These are phyloP conservation scores for Dendrothele bispora DNA, from an alignment of 768 basidiomycete genomes.

Conservation along the genomic window DNA sequence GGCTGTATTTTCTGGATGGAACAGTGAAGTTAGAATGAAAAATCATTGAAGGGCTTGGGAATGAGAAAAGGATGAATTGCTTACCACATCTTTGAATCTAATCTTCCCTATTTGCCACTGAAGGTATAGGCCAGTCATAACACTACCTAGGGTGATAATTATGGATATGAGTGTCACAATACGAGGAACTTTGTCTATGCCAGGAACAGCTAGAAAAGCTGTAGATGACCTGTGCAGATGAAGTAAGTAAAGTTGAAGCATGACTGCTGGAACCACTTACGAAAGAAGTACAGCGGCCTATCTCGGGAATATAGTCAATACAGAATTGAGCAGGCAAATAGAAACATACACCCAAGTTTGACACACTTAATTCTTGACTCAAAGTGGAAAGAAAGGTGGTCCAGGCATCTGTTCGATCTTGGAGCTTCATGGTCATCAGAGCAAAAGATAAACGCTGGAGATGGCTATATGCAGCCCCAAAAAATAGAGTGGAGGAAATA, in stretches of 20 bases:
- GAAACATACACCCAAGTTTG: not conserved
- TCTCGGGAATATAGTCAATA: not conserved
- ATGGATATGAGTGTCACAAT: constrained; percentile 4
- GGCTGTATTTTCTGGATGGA: not conserved
- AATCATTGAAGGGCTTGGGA: too few species aligned
- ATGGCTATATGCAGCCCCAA: not conserved
- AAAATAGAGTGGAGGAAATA: not conserved
- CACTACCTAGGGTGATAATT: constrained; percentile 6
- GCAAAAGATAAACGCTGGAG: not conserved
- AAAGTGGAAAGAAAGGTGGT: not conserved
- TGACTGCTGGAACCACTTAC: not conserved
- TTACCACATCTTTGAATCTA: not conserved
- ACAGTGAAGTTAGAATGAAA: not conserved
- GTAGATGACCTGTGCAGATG: constrained; percentile 1
- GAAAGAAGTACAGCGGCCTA: constrained; percentile 8
- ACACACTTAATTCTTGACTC: not conserved
- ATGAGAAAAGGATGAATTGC: not conserved
- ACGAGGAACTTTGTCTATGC: not conserved
- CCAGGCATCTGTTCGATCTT: not conserved
- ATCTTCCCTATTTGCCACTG: constrained; percentile 3
- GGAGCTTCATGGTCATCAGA: not conserved
- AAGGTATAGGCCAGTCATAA: constrained; percentile 8
- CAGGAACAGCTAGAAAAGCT: constrained; percentile 5
- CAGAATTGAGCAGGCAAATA: too few species aligned
- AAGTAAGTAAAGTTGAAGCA: too few species aligned